Conservation (phyloP, 805 yeast genomes). For the Yarrowia divulgata region DNA sequence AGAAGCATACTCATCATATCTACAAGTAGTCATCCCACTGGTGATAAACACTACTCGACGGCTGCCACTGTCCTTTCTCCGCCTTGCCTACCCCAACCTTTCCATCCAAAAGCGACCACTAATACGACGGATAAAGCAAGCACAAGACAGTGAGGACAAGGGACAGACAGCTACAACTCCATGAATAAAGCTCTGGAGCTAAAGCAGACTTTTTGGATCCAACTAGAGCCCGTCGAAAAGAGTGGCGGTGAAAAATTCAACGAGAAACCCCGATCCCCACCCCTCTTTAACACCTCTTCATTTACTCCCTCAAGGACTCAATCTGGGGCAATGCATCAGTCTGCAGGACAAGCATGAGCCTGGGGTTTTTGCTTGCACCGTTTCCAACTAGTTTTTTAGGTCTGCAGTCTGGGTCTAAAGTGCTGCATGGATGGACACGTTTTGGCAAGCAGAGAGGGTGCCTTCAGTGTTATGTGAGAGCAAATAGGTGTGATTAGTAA, state of each 20-base stretch:
- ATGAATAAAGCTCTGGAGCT: background rate
- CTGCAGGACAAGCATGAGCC: slow-evolving; percentile 18
- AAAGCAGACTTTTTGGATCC: background rate
- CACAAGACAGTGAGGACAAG: background rate
- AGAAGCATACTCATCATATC: too few relatives aligned
- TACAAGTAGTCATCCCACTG: too few relatives aligned
- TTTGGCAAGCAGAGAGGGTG: background rate
- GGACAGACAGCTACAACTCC: background rate
- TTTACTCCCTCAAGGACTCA: background rate
- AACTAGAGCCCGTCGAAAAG: background rate
- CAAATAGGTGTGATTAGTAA: too few relatives aligned
- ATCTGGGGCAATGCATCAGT: slow-evolving; percentile 17
- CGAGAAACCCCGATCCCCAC: too few relatives aligned
- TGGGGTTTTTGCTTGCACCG: background rate
- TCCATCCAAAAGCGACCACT: background rate
- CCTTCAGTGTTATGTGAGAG: too few relatives aligned
- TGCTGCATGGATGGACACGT: background rate
- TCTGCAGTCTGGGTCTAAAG: slow-evolving; percentile 9
- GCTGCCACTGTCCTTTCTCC: too few relatives aligned
- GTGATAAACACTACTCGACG: too few relatives aligned
- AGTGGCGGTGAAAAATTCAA: background rate
- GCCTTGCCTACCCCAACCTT: background rate
- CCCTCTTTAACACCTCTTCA: background rate
- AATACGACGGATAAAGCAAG: slow-evolving; percentile 11
- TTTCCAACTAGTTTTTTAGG: slow-evolving; percentile 3